phyloP scores from a whole-genome alignment of 2,329 filamentous ascomycete species.

The Colletotrichum sp. region DNA sequence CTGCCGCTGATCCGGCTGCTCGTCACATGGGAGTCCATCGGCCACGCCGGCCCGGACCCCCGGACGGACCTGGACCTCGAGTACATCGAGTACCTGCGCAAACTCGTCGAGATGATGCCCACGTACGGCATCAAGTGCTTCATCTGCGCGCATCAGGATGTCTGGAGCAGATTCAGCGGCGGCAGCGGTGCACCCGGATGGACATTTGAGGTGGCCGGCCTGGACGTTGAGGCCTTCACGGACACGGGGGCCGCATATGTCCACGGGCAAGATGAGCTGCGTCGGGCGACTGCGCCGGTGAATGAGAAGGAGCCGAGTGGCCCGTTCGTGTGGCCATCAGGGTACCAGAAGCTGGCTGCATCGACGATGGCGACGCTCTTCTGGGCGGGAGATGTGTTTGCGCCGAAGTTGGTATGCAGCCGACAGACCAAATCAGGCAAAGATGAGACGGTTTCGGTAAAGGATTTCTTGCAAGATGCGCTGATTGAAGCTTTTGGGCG shows the following conservation, averaged over 20 bases:
- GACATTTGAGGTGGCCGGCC: conserved; percentile 45
- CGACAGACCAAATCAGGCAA: neutral
- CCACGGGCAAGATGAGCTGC: conserved; percentile 38
- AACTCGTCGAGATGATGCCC: conserved; percentile 41
- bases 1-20: conserved; percentile 42
- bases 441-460: conserved; percentile 26
- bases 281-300: conserved; percentile 24
- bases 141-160: conserved; percentile 47
- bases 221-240: conserved; percentile 39
- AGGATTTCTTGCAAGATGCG: conserved; percentile 34
- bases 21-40: conserved; percentile 48
- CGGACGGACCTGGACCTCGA: conserved; percentile 38
- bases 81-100: conserved; percentile 41
- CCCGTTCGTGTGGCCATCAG: conserved; percentile 41
- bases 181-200: conserved; percentile 46
- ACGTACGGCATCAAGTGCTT: conserved; percentile 44
- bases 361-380: conserved; percentile 33
- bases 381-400: conserved; percentile 31
- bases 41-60: conserved; percentile 35
- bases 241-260: conserved; percentile 33
- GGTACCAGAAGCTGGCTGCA: conserved; percentile 41
- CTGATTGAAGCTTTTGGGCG: conserved; percentile 38
- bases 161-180: conserved; percentile 47
- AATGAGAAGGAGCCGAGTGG: conserved; percentile 38
- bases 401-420: conserved; percentile 24